phyloP scores from a whole-genome alignment of 2,329 filamentous ascomycete genomes.

The Penicillium vulpinum region DNA sequence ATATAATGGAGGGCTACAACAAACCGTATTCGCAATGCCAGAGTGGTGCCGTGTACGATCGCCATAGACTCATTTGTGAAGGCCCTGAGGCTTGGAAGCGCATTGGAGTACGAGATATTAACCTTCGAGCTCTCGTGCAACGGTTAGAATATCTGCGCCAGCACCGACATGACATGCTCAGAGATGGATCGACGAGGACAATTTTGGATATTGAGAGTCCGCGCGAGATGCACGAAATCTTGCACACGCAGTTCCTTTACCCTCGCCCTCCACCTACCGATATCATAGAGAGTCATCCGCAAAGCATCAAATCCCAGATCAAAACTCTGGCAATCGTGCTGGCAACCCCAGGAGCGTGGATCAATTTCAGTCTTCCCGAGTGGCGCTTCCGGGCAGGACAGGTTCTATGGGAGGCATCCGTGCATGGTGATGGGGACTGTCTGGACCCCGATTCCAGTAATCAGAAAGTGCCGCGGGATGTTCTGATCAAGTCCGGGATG shows the following conservation, averaged over 20 bases:
- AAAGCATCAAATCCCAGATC: slow-evolving; percentile 49
- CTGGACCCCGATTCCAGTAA: slow-evolving; percentile 15
- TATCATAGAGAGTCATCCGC: slow-evolving; percentile 25
- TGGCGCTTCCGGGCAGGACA: slow-evolving; percentile 50
- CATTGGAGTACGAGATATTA: slow-evolving; percentile 44
- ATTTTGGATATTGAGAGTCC: slow-evolving; percentile 38
- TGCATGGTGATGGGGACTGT: slow-evolving; percentile 39
- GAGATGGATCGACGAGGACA: slow-evolving; percentile 31
- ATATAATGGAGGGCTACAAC: slow-evolving; percentile 36
- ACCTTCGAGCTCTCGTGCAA: slow-evolving; percentile 33
- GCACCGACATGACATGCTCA: slow-evolving; percentile 38
- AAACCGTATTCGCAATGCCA: slow-evolving; percentile 40
- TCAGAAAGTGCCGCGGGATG: slow-evolving; percentile 13
- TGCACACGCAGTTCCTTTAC: slow-evolving; percentile 43
- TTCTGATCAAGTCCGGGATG: slow-evolving; percentile 29
- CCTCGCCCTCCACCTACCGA: slow-evolving; percentile 34
- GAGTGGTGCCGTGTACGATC: slow-evolving; percentile 37
- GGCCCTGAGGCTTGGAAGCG: slow-evolving; percentile 44
- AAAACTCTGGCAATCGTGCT: slow-evolving; percentile 46
- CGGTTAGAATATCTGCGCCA: slow-evolving; percentile 37
- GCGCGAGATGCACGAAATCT: slow-evolving; percentile 33
- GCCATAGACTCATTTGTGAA: slow-evolving; percentile 38
- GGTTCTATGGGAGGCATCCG: slow-evolving; percentile 44
- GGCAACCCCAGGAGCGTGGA: slow-evolving; percentile 47
- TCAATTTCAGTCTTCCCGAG: slow-evolving; percentile 49